phyloP scores from a whole-genome alignment of 192 early-diverging fungal genomes.

The Mortierella hygrophila region DNA sequence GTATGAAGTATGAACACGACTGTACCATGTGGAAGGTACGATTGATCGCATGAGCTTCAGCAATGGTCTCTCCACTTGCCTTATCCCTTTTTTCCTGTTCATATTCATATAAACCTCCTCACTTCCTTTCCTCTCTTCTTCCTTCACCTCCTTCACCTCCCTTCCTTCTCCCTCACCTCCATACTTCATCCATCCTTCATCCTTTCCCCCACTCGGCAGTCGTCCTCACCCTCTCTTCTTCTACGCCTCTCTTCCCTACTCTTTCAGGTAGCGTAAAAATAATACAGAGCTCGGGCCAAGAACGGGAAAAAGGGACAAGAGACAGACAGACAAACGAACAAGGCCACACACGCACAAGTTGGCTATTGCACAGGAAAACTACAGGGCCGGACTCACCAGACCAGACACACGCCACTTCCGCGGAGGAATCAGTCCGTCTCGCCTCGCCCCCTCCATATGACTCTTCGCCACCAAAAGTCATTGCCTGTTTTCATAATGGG shows the following conservation, averaged over 20 bases:
- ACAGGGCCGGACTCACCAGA: not conserved
- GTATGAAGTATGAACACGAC: not conserved
- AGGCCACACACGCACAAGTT: not conserved
- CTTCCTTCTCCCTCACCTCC: not conserved
- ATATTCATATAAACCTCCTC: not conserved
- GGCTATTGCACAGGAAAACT: not conserved
- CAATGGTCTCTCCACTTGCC: not conserved
- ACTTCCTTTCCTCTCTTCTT: not conserved
- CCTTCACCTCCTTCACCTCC: not conserved
- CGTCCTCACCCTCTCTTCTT: not conserved
- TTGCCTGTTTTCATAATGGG: not conserved
- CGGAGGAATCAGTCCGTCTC: not conserved
- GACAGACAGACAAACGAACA: too few species aligned
- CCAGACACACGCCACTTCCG: not conserved
- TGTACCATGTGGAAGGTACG: not conserved
- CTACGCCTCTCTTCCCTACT: not conserved
- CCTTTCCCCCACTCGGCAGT: not conserved
- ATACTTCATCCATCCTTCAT: not conserved
- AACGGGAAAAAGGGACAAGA: not conserved
- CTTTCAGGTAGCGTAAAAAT: not conserved
- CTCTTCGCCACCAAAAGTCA: not conserved
- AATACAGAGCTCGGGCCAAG: conserved; percentile 12
- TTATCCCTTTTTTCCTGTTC: not conserved
- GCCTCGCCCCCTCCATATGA: not conserved
- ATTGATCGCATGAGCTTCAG: conserved; percentile 1